Evolutionary conservation across 768 basidiomycete genomes (phyloP).

Genomic region (Mycena floridula): DNA sequence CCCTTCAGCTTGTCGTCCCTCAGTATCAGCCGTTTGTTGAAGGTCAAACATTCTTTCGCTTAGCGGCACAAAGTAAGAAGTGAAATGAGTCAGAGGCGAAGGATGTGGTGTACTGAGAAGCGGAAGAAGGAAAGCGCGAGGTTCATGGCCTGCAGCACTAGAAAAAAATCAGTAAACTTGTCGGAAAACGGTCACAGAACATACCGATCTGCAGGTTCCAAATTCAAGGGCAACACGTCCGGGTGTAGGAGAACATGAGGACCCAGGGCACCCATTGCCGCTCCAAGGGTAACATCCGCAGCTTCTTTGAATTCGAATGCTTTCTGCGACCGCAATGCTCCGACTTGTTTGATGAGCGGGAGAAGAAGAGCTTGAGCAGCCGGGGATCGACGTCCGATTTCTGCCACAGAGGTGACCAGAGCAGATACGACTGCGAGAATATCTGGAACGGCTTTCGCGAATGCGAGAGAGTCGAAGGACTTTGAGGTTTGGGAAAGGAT

Average conservation of each 20-base stretch:
- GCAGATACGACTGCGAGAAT: constrained; percentile 69
- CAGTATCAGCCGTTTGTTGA: constrained; percentile 72
- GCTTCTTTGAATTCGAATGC: constrained; percentile 88
- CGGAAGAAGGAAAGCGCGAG: constrained; percentile 88
- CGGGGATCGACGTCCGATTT: constrained; percentile 30
- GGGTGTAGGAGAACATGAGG: constrained; percentile 77
- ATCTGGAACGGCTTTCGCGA: constrained; percentile 73
- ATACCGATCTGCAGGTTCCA: constrained; percentile 77
- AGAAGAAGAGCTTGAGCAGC: constrained; percentile 68
- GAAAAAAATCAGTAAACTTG: background rate
- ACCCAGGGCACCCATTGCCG: constrained; percentile 81
- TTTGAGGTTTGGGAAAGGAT: constrained; percentile 60
- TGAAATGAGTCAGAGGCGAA: constrained; percentile 79
- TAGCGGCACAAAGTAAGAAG: constrained; percentile 86
- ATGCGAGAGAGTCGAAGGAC: constrained; percentile 67
- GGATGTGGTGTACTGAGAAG: constrained; percentile 76
- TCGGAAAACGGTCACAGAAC: constrained; percentile 16
- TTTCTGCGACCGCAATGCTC: constrained; percentile 68
- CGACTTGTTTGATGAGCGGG: constrained; percentile 64
- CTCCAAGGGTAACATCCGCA: constrained; percentile 72
- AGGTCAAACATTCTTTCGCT: constrained; percentile 91
- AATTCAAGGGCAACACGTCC: constrained; percentile 73
- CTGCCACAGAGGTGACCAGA: constrained; percentile 60
- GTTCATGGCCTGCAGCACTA: constrained; percentile 70
- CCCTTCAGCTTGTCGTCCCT: constrained; percentile 72